Base-by-base conservation (phyloP, 2,329 filamentous ascomycete species). In the Claviceps maximensis region DNA sequence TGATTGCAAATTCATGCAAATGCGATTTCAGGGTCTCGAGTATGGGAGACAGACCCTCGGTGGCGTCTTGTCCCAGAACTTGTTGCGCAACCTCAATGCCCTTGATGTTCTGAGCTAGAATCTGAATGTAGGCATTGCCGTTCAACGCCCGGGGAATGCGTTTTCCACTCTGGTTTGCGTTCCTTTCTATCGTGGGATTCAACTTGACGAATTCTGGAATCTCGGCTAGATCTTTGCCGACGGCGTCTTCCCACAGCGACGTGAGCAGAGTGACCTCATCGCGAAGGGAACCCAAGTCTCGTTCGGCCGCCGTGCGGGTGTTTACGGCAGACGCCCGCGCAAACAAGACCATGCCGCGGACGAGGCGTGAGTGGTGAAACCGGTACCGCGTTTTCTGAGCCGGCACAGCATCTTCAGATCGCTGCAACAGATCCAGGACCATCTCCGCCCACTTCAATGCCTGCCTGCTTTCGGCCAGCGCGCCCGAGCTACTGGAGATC, bases 341-440 rank as follows among this genome's bases (percentile, higher is more conserved):
- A 54, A 63, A 67, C 40, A 70, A 57, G 7, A 59, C 53, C 55
- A 65, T 55, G 31, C 66, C 66, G n/a, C 65, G 64, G 17, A 66
- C 54, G 27, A 63, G 17, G 5, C 59, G 60, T 19, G 62, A 63
- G 27, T 58, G 58, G 49, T 65, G 59, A 41, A 63, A 50, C 40
- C 57, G 57, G 41, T 62, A 52, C 21, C 55, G 55, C 0, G 54
- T 52, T 36, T 56, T 53, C 47, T 50, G 49, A 55, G 52, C 55
- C 9, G 55, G 44, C 2, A 54, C 57, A 33, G 59, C 53, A 62
- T 78, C 76, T 23, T 62, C 64, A 15, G 69, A 62, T 27, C 71
- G 66, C 58, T 77, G 67, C 45, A 79, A 62, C 55, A 79, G 61
- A 47, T 79, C 75, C 52, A 79, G 56, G 17, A 81, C 63, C 54